Conservation (phyloP, 2,329 filamentous ascomycete species). For the Calonectria ilicicola region DNA sequence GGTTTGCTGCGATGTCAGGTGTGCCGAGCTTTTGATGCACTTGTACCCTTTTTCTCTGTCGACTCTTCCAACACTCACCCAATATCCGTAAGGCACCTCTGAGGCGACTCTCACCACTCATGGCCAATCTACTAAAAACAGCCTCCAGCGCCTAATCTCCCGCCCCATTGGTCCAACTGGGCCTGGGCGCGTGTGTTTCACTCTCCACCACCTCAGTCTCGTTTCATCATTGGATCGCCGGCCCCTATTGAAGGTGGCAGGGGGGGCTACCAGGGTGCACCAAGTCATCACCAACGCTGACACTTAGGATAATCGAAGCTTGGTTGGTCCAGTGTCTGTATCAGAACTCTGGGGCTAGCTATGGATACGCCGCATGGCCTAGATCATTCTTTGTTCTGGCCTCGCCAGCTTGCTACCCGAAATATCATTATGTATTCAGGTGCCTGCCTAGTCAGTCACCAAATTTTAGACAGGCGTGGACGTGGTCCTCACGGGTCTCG, state of each 20-base stretch:
- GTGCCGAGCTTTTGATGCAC: background rate
- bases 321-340: slow-evolving; percentile 38
- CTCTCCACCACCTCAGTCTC: slow-evolving; percentile 35
- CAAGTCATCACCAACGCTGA: background rate
- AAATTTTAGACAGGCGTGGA: background rate
- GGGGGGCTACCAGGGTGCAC: background rate
- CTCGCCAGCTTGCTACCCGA: background rate
- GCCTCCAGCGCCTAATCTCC: slow-evolving; percentile 45
- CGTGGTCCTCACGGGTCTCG: background rate
- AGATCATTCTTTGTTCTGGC: background rate
- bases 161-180: slow-evolving; percentile 41
- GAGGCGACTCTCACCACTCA: background rate
- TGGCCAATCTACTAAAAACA: slow-evolving; percentile 23
- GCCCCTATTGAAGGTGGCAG: slow-evolving; percentile 8
- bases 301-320: background rate
- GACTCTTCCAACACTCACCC: background rate
- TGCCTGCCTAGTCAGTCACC: background rate
- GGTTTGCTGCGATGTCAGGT: background rate
- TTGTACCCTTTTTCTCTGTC: background rate
- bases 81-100: background rate
- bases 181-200: slow-evolving; percentile 43
- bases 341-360: slow-evolving; percentile 28
- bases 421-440: no score
- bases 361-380: background rate
- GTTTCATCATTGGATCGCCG: slow-evolving; percentile 41